Conservation (phyloP, 1,284 basidiomycete species). For the Exobasidium rhododendri region DNA sequence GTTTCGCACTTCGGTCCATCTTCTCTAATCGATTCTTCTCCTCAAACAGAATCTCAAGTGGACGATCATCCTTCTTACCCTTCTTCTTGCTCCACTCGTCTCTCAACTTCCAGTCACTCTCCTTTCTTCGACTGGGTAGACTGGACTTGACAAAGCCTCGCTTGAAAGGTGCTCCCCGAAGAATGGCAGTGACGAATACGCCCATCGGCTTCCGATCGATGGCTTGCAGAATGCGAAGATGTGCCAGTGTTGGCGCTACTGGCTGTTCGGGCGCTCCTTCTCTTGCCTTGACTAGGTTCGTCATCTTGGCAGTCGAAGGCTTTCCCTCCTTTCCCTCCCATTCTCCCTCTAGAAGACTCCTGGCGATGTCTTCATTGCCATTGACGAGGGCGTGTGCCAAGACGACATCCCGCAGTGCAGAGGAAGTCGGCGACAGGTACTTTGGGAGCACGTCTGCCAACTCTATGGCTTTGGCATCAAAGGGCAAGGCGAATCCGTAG, state of each 20-base stretch:
- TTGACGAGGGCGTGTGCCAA: slow-evolving; percentile 1
- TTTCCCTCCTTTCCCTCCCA: not conserved
- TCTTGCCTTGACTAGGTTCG: not conserved
- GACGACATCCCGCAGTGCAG: not conserved
- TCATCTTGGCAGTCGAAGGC: not conserved
- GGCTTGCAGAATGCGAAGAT: not conserved
- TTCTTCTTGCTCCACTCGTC: not conserved
- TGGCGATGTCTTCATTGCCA: not conserved
- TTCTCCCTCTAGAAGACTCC: not conserved
- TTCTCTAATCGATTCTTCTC: not conserved
- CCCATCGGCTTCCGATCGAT: not conserved
- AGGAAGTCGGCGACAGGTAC: not conserved
- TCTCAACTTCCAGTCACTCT: not conserved
- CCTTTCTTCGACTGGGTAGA: not conserved
- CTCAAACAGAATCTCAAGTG: not conserved
- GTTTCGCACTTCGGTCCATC: not conserved
- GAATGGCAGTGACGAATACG: not conserved
- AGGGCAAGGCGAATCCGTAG: not conserved
- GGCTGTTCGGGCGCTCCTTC: not conserved
- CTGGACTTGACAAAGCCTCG: not conserved
- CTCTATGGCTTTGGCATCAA: not conserved
- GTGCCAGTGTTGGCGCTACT: not conserved
- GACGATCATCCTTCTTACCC: not conserved
- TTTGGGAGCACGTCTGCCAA: not conserved
- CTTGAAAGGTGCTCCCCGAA: not conserved